Evolutionary conservation across 495 filamentous ascomycete species (phyloP).

Genomic region (Aspergillus ellipticus): DNA sequence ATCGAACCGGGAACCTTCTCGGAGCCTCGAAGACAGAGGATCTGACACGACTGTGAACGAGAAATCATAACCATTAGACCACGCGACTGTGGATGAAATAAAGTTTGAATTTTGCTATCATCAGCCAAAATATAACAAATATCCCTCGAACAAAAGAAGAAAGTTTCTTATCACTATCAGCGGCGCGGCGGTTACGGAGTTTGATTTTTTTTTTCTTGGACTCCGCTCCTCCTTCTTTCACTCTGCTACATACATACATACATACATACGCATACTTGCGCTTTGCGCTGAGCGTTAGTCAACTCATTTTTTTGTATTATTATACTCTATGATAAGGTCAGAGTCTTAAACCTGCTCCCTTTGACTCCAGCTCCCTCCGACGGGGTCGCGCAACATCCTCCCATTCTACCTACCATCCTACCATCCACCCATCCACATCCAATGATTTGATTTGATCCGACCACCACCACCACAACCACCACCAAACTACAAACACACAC

Average conservation of each 20-base stretch:
- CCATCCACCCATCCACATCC: not conserved
- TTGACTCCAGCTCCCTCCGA: not conserved
- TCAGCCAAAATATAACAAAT: no score
- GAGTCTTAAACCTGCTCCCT: no score
- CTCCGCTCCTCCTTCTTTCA: not conserved
- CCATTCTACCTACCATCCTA: not conserved
- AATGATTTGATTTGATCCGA: no score
- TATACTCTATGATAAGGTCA: no score
- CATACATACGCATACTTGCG: no score
- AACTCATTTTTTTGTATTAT: no score
- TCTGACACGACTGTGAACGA: conserved; percentile 19
- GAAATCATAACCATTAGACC: conserved; percentile 26
- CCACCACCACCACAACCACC: not conserved
- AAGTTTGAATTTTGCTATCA: not conserved
- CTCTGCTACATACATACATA: no score
- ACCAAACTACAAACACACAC: conserved; percentile 1
- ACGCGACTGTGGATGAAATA: conserved; percentile 13
- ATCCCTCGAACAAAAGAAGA: no score
- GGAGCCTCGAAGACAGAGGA: conserved; percentile 2
- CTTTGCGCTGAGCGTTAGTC: no score
- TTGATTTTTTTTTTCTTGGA: conserved; percentile 3
- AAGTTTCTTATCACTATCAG: no score
- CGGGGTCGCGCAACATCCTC: no score
- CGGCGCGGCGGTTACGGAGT: not conserved
- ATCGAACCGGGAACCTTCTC: conserved; percentile 37